A percentile compares a stretch with the other conserved stretches of the same genome.
Conservation (phyloP, 192 early-diverging fungal species). For the Chytriomyces confervae region DNA sequence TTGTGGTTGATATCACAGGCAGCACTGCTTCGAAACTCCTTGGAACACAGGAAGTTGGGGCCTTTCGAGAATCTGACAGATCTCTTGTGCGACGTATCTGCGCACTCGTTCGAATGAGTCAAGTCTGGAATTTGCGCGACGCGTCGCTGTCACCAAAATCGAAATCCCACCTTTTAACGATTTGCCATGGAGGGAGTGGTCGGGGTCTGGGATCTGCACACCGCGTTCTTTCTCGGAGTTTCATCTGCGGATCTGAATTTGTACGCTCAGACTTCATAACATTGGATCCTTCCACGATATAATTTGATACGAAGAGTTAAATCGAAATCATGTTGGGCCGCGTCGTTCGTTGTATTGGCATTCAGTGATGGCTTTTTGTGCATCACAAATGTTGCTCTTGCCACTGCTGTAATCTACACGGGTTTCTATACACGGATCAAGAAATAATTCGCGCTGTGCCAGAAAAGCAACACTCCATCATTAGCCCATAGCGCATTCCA, state of each 20-base stretch:
- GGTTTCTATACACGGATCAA: conserved; percentile 1
- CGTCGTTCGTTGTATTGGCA: conserved; percentile 52
- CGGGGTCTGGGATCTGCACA: background rate
- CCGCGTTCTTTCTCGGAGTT: background rate
- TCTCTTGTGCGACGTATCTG: background rate
- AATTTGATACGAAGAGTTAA: conserved; percentile 14
- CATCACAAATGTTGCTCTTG: conserved; percentile 51
- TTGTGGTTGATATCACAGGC: background rate
- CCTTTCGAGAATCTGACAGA: background rate
- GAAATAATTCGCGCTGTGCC: conserved; percentile 5
- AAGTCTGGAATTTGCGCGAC: background rate
- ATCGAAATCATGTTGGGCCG: conserved; percentile 62
- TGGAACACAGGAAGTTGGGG: background rate
- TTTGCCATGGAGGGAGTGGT: background rate
- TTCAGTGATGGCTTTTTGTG: conserved; percentile 60
- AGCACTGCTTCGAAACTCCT: background rate
- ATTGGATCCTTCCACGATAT: background rate
- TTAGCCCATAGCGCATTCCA: background rate
- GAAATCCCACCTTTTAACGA: background rate
- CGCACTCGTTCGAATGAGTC: conserved; percentile 8
- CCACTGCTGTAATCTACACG: conserved; percentile 13
- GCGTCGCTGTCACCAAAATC: background rate
- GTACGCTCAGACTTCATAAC: background rate
- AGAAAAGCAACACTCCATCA: conserved; percentile 29
- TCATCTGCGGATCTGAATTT: background rate